Evolutionary conservation across 2,329 filamentous ascomycete genomes (phyloP), one percentile per base, ranked within the genome.

Genomic region (Phyllosticta capitalensis): DNA sequence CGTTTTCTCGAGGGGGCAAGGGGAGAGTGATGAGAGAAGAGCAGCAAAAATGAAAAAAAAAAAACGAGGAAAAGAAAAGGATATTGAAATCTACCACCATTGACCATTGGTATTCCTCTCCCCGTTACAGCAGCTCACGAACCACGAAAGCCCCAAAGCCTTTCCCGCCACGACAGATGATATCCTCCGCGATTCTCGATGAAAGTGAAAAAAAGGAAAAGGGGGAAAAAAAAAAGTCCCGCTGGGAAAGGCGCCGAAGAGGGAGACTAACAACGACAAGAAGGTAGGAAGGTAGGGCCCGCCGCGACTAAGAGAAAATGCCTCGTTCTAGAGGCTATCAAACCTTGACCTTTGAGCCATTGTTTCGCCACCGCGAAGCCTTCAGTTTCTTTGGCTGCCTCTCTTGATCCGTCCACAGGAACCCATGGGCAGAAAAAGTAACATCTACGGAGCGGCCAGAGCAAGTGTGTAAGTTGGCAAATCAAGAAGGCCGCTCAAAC

Each of bases 291-390:
- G 30, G 12, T 38, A 38, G 30, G 30, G 30, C 62, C 63, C 60
- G 61, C 61, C 61, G 59, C 58, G 60, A 62, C 30, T 14, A 56
- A 62, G 56, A 65, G 56, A 63, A 65, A 65, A 66, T 62, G 38
- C 45, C 57, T 55, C 57, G 53, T 59, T 52, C 10, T 14, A 12
- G 9, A 38, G 30, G 30, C 30, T 14, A 38, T 10, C 30, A 38
- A 38, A 38, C 30, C 10, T 38, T 38, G 30, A 38, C 30, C 10
- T 38, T 14, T 14, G 9, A 38, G 30, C 30, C 30, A 38, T 38
- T 38, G 30, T 38, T 38, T 14, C 5, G 30, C 30, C 30, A 38
- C 30, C 30, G 10, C 30, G 52, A 54, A 59, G 33, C 57, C 57
- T 59, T 59, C 57, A 54, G 55, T 59, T 59, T 59, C 54, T 52